phyloP scores from a whole-genome alignment of 2,329 filamentous ascomycete genomes.

The Alternaria brassicae region DNA sequence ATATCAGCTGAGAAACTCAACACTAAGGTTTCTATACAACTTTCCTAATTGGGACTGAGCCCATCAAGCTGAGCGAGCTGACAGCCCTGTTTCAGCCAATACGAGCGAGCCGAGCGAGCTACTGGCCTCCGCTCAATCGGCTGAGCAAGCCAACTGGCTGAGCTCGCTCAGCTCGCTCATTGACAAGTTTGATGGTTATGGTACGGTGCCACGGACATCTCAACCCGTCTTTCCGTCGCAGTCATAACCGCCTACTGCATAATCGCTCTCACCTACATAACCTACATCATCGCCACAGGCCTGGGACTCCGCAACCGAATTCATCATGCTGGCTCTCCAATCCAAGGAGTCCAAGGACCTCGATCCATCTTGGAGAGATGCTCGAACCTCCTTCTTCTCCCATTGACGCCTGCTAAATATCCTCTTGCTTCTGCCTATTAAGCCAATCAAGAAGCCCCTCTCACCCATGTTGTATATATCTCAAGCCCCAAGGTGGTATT shows the following conservation, averaged over 20 bases:
- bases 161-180: not conserved
- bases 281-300: no score
- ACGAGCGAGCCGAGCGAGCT: not conserved
- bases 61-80: not conserved
- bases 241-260: no score
- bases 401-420: conserved; percentile 3
- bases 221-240: no score
- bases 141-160: not conserved
- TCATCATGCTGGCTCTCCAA: no score
- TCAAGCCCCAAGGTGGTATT: conserved; percentile 11
- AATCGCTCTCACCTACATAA: no score
- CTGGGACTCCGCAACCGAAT: no score
- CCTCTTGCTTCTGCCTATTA: conserved; percentile 10
- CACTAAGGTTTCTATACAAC: no score
- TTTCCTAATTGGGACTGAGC: no score
- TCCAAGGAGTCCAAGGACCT: no score
- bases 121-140: no score
- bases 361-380: conserved; percentile 16
- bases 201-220: no score
- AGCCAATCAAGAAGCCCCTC: conserved; percentile 2
- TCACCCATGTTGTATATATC: conserved; percentile 22
- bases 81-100: not conserved
- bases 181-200: no score
- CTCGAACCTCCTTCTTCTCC: not conserved
- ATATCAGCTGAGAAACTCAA: not conserved